These are phyloP conservation scores for Pyrus communis DNA, from an alignment of 306 rosid genomes.

Conservation along the genomic window DNA sequence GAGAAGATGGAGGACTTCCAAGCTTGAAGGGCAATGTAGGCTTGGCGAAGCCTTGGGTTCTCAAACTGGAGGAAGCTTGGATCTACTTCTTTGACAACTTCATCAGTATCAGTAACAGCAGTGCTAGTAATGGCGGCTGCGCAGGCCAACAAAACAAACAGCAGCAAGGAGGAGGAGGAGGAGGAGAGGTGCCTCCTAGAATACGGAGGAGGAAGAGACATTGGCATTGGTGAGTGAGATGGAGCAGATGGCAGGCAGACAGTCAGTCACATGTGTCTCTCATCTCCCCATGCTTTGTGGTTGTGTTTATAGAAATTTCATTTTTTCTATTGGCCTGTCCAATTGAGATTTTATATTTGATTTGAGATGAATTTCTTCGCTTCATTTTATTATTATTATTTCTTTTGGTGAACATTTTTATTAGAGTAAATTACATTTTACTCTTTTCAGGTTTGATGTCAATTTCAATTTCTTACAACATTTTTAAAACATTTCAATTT, in stretches of 20 bases:
- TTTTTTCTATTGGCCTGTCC: background rate
- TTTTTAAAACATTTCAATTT: too few species aligned
- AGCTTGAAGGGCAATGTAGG: slow-evolving; percentile 23
- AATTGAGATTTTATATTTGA: too few species aligned
- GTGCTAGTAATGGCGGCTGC: background rate
- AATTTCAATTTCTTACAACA: too few species aligned
- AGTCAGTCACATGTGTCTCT: background rate
- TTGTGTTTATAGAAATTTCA: slow-evolving; percentile 1
- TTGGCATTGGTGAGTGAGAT: background rate
- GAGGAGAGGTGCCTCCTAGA: background rate
- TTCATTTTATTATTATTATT: background rate
- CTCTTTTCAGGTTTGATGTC: too few species aligned
- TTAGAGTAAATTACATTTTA: too few species aligned
- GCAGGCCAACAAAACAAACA: background rate
- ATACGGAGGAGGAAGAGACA: slow-evolving; percentile 1
- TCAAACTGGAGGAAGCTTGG: slow-evolving; percentile 5
- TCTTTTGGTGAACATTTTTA: too few species aligned
- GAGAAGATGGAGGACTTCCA: slow-evolving; percentile 27
- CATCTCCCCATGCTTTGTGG: slow-evolving; percentile 7
- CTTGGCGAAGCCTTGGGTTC: slow-evolving; percentile 10
- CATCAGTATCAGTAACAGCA: background rate
- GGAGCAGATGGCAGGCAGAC: background rate
- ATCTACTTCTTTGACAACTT: background rate
- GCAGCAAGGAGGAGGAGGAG: background rate
- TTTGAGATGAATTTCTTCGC: too few species aligned